These are phyloP conservation scores for Saccharomycopsis sp. DNA, from an alignment of 805 yeast species.

Conservation along the genomic window DNA sequence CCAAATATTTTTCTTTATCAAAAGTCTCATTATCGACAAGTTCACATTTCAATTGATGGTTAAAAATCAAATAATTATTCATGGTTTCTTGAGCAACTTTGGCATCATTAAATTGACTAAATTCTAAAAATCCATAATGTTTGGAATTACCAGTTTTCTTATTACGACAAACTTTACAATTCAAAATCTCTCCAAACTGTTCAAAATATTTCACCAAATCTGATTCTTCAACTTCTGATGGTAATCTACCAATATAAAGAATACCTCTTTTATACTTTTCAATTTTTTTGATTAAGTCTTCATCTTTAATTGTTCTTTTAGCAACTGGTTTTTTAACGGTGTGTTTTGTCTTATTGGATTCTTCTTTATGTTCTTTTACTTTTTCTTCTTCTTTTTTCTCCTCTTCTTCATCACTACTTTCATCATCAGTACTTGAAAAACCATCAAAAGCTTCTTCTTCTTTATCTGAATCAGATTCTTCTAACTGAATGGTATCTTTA, in stretches of 20 bases:
- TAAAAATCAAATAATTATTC: slow-evolving; percentile 86
- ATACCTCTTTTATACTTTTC: slow-evolving; percentile 44
- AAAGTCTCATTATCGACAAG: slow-evolving; percentile 33
- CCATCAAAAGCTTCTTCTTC: slow-evolving; percentile 18
- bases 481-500: slow-evolving; percentile 21
- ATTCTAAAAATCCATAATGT: slow-evolving; percentile 88
- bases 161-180: slow-evolving; percentile 76
- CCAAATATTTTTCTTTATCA: slow-evolving; percentile 23
- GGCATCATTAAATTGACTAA: slow-evolving; percentile 65
- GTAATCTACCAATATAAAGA: slow-evolving; percentile 83
- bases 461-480: slow-evolving; percentile 20
- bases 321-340: slow-evolving; percentile 3
- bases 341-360: neutral
- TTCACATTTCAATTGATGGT: slow-evolving; percentile 72
- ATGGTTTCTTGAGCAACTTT: slow-evolving; percentile 86
- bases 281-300: slow-evolving; percentile 18
- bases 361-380: neutral
- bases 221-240: slow-evolving; percentile 82
- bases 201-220: slow-evolving; percentile 68
- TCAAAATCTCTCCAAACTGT: slow-evolving; percentile 81
- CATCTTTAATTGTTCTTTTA: neutral
- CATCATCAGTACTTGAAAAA: slow-evolving; percentile 15
- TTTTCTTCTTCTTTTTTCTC: slow-evolving; percentile 16
- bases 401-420: slow-evolving; percentile 9
- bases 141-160: slow-evolving; percentile 84